Evolutionary conservation across 768 basidiomycete genomes (phyloP), one percentile per base, ranked within the genome.

Genomic region (Cystobasidium ongulense): DNA sequence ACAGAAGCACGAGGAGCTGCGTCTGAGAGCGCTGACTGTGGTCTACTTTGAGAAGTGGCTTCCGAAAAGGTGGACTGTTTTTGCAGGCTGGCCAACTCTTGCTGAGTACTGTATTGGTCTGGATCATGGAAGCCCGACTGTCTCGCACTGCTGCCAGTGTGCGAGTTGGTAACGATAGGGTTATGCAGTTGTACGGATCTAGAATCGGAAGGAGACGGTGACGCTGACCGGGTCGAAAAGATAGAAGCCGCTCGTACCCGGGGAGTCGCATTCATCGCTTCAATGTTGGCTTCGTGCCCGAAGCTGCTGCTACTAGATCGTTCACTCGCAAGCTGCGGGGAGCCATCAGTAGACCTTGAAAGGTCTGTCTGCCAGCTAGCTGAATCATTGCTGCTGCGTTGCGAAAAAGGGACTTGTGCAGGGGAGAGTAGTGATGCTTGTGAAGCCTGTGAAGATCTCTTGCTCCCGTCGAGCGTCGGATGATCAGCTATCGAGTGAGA

Each of bases 261-360:
- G 3, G 63, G 63, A 4, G 63, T 64, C 8, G 63, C 63, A 38
- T 64, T 64, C 63, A 64, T 39, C 31, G 63, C 63, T 38, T 64
- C 63, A 35, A 64, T 39, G 21, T 59, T 59, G 21, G 57, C 57
- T 59, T 59, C 57, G 21, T 59, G 57, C 17, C 57, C 57, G 33
- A 59, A 59, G 57, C 57, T 59, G 21, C 57, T 59, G 57, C 57
- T 59, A 29, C 57, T 59, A 27, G 57, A 59, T 29, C 57, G 25
- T 59, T 59, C 57, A 59, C 57, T 59, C 23, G 25, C 33, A 21
- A 23, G 25, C 25, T 59, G 25, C 15, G 17, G 57, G 17, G 57
- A 29, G 4, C 21, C 57, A 4, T 59, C 57, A 23, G 29, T 1
- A 59, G 33, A 29, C 21, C 15, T 59, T 5, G 57, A 27, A 2